A percentile compares a stretch with the other conserved stretches of the same genome.
phyloP scores from a whole-genome alignment of 2,329 filamentous ascomycete genomes.

The Fusarium sp. region DNA sequence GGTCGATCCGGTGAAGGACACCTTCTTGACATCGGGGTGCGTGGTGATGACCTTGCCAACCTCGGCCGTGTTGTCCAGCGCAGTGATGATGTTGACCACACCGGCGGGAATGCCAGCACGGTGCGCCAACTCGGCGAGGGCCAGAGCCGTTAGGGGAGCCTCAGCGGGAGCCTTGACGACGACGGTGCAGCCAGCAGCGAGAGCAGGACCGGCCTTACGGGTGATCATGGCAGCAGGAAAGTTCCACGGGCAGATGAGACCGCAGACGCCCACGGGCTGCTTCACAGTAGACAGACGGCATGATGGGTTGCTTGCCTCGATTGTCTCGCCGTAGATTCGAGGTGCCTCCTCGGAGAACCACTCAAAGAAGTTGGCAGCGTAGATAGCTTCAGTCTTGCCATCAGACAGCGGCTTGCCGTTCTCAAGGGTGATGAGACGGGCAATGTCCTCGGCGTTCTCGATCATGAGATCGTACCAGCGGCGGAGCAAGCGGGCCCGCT shows the following conservation, averaged over 20 bases:
- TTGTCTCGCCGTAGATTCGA: constrained; percentile 57
- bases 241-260: constrained; percentile 62
- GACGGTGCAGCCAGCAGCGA: constrained; percentile 80
- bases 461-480: constrained; percentile 77
- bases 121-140: constrained; percentile 83
- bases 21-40: constrained; percentile 67
- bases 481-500: constrained; percentile 69
- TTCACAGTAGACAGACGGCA: constrained; percentile 60
- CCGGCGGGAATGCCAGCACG: constrained; percentile 89
- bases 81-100: constrained; percentile 87
- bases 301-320: constrained; percentile 68
- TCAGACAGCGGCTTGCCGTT: constrained; percentile 77
- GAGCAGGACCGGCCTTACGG: constrained; percentile 61
- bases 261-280: constrained; percentile 51
- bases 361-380: constrained; percentile 71
- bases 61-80: constrained; percentile 79
- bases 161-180: constrained; percentile 90
- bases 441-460: constrained; percentile 74
- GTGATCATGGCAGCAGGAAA: constrained; percentile 68
- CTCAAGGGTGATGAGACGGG: constrained; percentile 76
- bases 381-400: constrained; percentile 67
- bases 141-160: constrained; percentile 88
- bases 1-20: constrained; percentile 77
- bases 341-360: constrained; percentile 75
- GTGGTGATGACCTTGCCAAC: constrained; percentile 71